Evolutionary conservation across 169 alveolate species (phyloP), one percentile per base, ranked within the genome.

Genomic region (Plasmodium gonderi): DNA sequence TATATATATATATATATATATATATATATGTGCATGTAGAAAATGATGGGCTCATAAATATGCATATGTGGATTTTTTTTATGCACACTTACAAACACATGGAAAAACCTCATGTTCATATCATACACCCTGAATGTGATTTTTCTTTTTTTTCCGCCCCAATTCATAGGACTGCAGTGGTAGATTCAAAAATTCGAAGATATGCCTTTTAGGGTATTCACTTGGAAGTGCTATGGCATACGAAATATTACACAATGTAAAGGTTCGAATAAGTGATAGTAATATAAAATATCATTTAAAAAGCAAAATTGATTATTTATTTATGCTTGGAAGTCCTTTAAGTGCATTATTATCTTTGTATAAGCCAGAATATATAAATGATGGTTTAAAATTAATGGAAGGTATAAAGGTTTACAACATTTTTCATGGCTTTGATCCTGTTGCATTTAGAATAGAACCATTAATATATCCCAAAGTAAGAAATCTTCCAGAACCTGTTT

Each of bases 381-480:
- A 92, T 77, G 97, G 96, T 42, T 51, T 92, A 91, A 69, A 80
- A 54, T 79, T 95, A 76, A 96, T 96, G 68, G 94, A 91, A 75
- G 90, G 93, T 60, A 83, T 94, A 40, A 92, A 95, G 81, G 79
- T 69, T 91, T 96, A 93, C 94, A 96, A 96, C 64, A 91, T 96
- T 14, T 96, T 96, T 69, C 98, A 96, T 91, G 98, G 98, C 4
- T 96, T 96, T 80, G 98, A 96, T 83, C 98, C 98, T 12, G 95
- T 96, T 38, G 98, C 94, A 54, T 90, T 90, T 82, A 91, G 98
- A 49, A 95, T 95, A 91, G 98, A 96, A 69, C 96, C 96, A 42
- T 72, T 96, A 44, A 95, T 96, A 67, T 96, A 96, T 92, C 95
- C 95, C 4, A 80, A 95, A 68, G 49, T 91, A 14, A 74, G 38